Base-by-base conservation (phyloP, 2,329 filamentous ascomycete genomes). In the Talaromyces amestolkiae region DNA sequence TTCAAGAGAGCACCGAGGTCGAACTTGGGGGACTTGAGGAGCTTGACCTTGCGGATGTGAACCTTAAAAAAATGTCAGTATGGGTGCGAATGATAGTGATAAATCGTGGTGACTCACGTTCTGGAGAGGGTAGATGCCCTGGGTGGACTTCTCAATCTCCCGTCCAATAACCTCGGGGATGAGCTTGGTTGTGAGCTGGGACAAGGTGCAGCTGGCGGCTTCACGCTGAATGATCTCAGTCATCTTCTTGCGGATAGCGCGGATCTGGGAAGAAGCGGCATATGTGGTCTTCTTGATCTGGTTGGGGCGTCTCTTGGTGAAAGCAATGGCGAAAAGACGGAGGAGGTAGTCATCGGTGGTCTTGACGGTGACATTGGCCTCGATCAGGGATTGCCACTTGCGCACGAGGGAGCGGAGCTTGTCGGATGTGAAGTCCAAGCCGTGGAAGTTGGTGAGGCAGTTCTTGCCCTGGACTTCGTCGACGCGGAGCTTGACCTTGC, bases 261-360 rank as follows among this genome's bases (percentile, higher is more conserved):
- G 91, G 83, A 98, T 98, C 86, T 99, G 95, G 72, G 95, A 98
- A 72, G 92, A 93, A 72, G 90, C 90, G 75, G 95, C 95, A 81
- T 99, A 99, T 81, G 95, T 99, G 78, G 95, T 99, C 91, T 98
- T 99, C 91, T 97, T 97, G 87, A 99, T 94, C 88, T 99, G 95
- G 88, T 98, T 99, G 76, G 92, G 93, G 79, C 95, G 91, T 83
- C 93, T 89, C 91, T 98, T 98, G 84, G 95, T 99, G 88, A 99
- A 99, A 76, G 92, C 95, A 76, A 99, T 99, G 82, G 92, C 92
- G 86, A 99, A 99, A 76, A 99, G 90, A 78, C 95, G 92, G 84
- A 99, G 89, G 81, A 98, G 93, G 87, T 99, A 98, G 85, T 99
- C 95, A 81, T 99, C 95, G 81, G 95, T 98, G 77, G 95, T 98